Base-by-base conservation (phyloP, 1,139 yeast genomes). In the Torulaspora pretoriensis region DNA sequence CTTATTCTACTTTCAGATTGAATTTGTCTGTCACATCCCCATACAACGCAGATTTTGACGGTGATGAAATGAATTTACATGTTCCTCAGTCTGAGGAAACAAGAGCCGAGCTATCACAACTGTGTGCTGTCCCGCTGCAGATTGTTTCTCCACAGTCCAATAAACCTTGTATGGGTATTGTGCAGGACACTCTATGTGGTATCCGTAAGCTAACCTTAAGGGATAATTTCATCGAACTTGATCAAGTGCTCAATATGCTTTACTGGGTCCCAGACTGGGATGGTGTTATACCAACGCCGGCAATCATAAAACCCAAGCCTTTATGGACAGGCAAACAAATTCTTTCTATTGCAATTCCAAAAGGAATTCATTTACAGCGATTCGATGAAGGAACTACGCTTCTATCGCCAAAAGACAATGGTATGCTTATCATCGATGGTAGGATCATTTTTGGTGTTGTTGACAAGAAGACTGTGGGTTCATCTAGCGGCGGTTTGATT, bases 131-230 rank as follows among this genome's bases (percentile, higher is more conserved):
- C 34, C 98, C 98, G 6, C 73, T 89, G 51, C 98, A 92, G 69
- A 94, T 92, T 75, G 96, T 92, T 35, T 90, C 97, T 13, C 97
- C 99, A 12, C 99, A 92, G 70, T 87, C 96, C 2, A 92, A 94
- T 68, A 94, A 92, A 69, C 99, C 99, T 27, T 96, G 95, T 55
- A 92, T 92, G 99, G 99, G 98, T 73, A 92, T 92, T 74, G 98
- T 92, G 52, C 99, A 92, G 73, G 99, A 92, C 69, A 90, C 99
- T 0, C 73, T 92, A 55, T 89, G 97, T 78, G 99, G 98, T 73
- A 77, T 92, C 48, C 83, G 98, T 70, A 92, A 94, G 65, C 79
- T 92, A 86, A 90, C 98, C 0, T 72, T 87, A 53, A 82, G 96
- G 64, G 98, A 92, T 64, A 78, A 74, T 33, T 92, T 89, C 61